Evolutionary conservation across 495 filamentous ascomycete species (phyloP).

Genomic region (Aspergillus haitiensis): DNA sequence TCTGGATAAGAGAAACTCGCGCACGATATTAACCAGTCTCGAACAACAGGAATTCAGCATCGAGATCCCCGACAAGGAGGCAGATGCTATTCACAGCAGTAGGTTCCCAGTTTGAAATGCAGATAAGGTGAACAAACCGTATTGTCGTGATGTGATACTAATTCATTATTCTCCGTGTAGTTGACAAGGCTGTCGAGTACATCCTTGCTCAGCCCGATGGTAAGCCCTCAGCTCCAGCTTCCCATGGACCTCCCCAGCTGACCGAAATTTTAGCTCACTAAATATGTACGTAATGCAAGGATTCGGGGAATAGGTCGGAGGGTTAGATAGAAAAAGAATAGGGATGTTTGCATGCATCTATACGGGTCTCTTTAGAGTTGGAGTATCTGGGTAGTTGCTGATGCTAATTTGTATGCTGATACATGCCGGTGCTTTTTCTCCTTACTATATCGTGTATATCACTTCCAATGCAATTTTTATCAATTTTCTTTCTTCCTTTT

Average conservation of each 20-base stretch:
- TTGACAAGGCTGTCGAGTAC: slow-evolving; percentile 94
- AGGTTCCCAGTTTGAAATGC: slow-evolving; percentile 43
- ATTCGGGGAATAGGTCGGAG: slow-evolving; percentile 28
- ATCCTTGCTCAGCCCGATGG: slow-evolving; percentile 92
- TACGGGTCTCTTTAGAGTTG: slow-evolving; percentile 23
- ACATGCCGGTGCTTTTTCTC: slow-evolving; percentile 42
- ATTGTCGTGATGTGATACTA: slow-evolving; percentile 13
- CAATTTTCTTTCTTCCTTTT: slow-evolving; percentile 5
- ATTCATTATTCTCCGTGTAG: slow-evolving; percentile 49
- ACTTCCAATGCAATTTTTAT: slow-evolving; percentile 46
- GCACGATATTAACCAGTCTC: slow-evolving; percentile 12
- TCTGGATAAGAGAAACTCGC: slow-evolving; percentile 13
- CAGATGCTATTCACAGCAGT: slow-evolving; percentile 95
- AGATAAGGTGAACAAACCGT: neutral
- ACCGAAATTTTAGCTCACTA: slow-evolving; percentile 40
- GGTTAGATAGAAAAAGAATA: slow-evolving; percentile 44
- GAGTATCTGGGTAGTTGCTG: slow-evolving; percentile 27
- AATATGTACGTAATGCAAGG: slow-evolving; percentile 40
- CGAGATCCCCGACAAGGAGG: slow-evolving; percentile 99
- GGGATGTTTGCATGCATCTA: slow-evolving; percentile 37
- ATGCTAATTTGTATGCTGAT: slow-evolving; percentile 45
- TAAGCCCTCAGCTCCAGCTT: slow-evolving; percentile 25
- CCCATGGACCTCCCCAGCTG: slow-evolving; percentile 12
- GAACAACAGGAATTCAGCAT: slow-evolving; percentile 90
- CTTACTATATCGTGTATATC: slow-evolving; percentile 51